Conservation (phyloP, 2,329 filamentous ascomycete genomes). For the Pyricularia pennisetigena region DNA sequence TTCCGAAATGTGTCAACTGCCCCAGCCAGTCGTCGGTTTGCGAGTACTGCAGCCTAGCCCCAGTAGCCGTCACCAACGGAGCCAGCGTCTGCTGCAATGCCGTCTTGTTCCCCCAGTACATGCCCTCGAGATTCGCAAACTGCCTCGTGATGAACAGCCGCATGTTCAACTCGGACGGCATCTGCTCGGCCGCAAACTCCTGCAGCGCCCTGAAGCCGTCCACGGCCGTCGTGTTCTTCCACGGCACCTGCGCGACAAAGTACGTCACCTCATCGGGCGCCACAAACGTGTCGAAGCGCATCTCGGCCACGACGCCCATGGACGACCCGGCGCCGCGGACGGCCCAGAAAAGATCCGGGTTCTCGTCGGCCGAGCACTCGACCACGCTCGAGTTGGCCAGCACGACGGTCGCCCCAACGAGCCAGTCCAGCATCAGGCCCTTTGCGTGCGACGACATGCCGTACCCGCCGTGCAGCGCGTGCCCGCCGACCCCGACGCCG, state of each 20-base stretch:
- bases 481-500: conserved; percentile 27
- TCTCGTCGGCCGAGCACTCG: conserved; percentile 9
- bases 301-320: conserved; percentile 10
- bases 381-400: conserved; percentile 26
- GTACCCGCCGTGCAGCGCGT: conserved; percentile 26
- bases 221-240: conserved; percentile 15
- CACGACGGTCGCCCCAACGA: conserved; percentile 24
- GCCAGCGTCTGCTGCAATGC: conserved; percentile 20
- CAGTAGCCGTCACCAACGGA: conserved; percentile 23
- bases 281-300: conserved; percentile 27
- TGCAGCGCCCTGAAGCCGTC: conserved; percentile 19
- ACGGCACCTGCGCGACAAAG: conserved; percentile 18
- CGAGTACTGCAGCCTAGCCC: conserved; percentile 19
- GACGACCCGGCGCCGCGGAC: background rate
- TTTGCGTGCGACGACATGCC: conserved; percentile 23
- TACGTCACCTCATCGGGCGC: conserved; percentile 22
- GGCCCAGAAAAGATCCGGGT: background rate
- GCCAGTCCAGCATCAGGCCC: conserved; percentile 23
- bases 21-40: conserved; percentile 20
- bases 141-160: conserved; percentile 24
- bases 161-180: conserved; percentile 31
- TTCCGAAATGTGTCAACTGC: conserved; percentile 22
- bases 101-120: conserved; percentile 25
- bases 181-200: conserved; percentile 18
- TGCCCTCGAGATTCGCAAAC: conserved; percentile 26